Evolutionary conservation across 1,284 basidiomycete genomes (phyloP).

Genomic region (Cutaneotrichosporon sp.): DNA sequence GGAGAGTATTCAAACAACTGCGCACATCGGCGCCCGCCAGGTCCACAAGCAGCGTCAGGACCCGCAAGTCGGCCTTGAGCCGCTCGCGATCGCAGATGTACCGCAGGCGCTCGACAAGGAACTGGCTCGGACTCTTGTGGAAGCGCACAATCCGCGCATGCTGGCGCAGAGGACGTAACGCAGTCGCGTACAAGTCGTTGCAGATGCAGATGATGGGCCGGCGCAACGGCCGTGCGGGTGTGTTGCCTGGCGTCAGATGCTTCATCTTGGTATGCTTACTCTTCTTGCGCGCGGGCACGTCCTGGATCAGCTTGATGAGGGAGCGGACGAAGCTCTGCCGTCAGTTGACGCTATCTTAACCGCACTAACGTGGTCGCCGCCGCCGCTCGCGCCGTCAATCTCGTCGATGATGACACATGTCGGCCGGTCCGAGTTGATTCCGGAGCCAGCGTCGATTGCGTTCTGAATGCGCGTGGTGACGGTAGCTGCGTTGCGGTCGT

Average conservation of each 20-base stretch:
- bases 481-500: constrained; percentile 81
- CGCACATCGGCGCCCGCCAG: constrained; percentile 88
- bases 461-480: constrained; percentile 86
- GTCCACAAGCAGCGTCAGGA: constrained; percentile 79
- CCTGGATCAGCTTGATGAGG: constrained; percentile 75
- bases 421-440: constrained; percentile 72
- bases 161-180: constrained; percentile 80
- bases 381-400: constrained; percentile 92
- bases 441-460: constrained; percentile 77
- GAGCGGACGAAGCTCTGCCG: constrained; percentile 74
- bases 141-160: constrained; percentile 83
- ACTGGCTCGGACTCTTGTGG: constrained; percentile 75
- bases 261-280: constrained; percentile 56
- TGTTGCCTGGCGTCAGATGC: constrained; percentile 57
- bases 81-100: constrained; percentile 84
- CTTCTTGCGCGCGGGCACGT: constrained; percentile 68
- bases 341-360: constrained; percentile 53
- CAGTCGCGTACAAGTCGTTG: constrained; percentile 82
- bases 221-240: constrained; percentile 66
- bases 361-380: constrained; percentile 79
- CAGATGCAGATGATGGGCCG: constrained; percentile 99
- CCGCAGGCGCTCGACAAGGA: constrained; percentile 79
- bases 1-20: constrained; percentile 91
- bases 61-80: constrained; percentile 75
- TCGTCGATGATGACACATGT: constrained; percentile 93